phyloP scores from a whole-genome alignment of 2,329 filamentous ascomycete species.

The Diaporthe capsici region DNA sequence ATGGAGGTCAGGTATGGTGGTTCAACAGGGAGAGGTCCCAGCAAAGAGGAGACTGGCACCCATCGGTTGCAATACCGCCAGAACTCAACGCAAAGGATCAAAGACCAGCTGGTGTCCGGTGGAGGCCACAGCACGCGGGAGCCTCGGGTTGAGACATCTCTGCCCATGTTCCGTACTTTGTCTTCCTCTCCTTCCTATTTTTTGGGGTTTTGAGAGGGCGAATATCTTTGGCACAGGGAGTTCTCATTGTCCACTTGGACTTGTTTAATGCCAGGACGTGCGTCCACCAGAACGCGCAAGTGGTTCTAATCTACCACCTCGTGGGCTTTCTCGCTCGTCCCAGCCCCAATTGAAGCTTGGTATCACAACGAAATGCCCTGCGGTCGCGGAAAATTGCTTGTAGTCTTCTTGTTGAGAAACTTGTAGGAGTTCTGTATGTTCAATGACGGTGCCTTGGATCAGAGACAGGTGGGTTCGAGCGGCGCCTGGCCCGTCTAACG shows the following conservation, averaged over 20 bases:
- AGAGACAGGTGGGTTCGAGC: not conserved
- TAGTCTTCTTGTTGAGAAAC: not conserved
- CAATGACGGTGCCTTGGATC: not conserved
- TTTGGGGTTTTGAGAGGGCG: not conserved
- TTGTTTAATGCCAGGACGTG: not conserved
- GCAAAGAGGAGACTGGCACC: not conserved
- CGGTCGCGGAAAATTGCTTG: not conserved
- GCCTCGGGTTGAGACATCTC: not conserved
- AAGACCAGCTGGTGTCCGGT: not conserved
- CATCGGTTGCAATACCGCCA: not conserved
- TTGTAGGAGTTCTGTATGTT: not conserved
- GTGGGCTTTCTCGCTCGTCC: not conserved
- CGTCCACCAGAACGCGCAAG: too few relatives aligned
- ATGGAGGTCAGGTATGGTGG: too few relatives aligned
- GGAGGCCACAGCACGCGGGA: not conserved
- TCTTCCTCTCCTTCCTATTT: not conserved
- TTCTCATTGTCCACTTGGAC: not conserved
- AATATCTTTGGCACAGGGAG: not conserved
- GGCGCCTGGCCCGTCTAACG: not conserved
- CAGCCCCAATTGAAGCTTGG: not conserved
- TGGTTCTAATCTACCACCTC: not conserved
- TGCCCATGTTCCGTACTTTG: not conserved
- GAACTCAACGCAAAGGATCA: not conserved
- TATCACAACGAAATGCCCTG: fast-evolving
- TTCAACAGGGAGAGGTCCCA: not conserved